Evolutionary conservation across 2,329 filamentous ascomycete species (phyloP), one percentile per base, ranked within the genome.

Genomic region (Scytalidium lignicola): DNA sequence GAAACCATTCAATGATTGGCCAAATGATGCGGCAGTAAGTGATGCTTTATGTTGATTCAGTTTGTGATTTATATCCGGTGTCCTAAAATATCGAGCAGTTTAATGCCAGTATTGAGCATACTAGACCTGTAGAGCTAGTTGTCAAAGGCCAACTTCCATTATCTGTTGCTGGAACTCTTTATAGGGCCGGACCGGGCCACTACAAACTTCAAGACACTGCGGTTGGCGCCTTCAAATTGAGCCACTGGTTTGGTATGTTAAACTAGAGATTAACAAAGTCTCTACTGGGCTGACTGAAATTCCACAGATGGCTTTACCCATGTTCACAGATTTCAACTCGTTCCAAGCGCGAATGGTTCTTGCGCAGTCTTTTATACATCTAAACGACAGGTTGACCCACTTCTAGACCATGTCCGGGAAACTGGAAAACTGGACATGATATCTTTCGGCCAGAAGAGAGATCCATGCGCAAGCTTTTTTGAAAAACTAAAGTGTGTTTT

Each of bases 261-360:
- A 82, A n/a, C 64, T 69, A 41, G 82, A 80, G 1, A 67, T 78
- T 2, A 72, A 73, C 3, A 80, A 82, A n/a, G 78, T 74, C 0
- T 83, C 6, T 37, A 37, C 83, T 59, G 71, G 74, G 26, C 73
- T 84, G 12, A 79, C 75, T 1, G 88, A 93, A 64, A 93, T 88
- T 88, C 57, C 88, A 93, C 62, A 86, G 89, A 93, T 62, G 86
- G 86, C 5, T 82, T 90, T 51, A 78, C 81, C 2, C 79, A 87
- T 48, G 74, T 81, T 1, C 86, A 92, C 67, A 81, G 79, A 22
- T 92, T 92, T 62, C 76, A 88, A 50, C 85, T 92, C 26, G 59
- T 80, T 2, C 62, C 75, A 0, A 54, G 72, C 0, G 58, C 62
- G 1, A 50, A 67, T 17, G 61, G 60, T 15, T 47, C 59, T 4